Conservation (phyloP, 2,329 filamentous ascomycete genomes). For the Dryadomyces quercus-mongolicae region DNA sequence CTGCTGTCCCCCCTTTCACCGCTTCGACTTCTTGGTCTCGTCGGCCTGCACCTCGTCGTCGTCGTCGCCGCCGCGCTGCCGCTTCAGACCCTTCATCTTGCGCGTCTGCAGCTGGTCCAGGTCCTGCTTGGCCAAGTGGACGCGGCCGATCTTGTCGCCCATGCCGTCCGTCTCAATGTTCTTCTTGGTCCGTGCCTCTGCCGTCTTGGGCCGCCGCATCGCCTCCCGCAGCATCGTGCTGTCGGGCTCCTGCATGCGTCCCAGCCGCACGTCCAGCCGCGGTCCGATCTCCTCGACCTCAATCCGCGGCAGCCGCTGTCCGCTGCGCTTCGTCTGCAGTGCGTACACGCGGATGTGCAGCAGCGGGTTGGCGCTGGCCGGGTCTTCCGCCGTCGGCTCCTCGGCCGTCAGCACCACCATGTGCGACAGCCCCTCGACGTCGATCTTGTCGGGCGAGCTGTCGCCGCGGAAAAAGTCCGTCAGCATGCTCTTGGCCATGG, state of each 20-base stretch:
- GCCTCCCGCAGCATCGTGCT: slow-evolving; percentile 75
- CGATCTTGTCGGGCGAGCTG: slow-evolving; percentile 61
- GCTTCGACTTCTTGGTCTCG: slow-evolving; percentile 24
- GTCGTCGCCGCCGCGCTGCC: slow-evolving; percentile 46
- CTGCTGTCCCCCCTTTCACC: slow-evolving; percentile 9
- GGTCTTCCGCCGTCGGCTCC: slow-evolving; percentile 31
- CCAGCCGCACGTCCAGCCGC: slow-evolving; percentile 80
- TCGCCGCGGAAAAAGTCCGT: slow-evolving; percentile 86
- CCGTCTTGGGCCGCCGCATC: slow-evolving; percentile 69
- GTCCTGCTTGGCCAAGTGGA: slow-evolving; percentile 87
- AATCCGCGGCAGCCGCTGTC: slow-evolving; percentile 76
- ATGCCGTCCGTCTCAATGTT: slow-evolving; percentile 85
- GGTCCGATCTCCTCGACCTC: slow-evolving; percentile 37
- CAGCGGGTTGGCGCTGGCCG: slow-evolving; percentile 33
- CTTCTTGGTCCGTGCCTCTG: slow-evolving; percentile 79
- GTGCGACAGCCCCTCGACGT: slow-evolving; percentile 92
- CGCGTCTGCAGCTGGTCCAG: slow-evolving; percentile 78
- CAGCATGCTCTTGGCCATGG: slow-evolving; percentile 75
- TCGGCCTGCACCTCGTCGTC: slow-evolving; percentile 20
- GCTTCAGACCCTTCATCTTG: slow-evolving; percentile 99
- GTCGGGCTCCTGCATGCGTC: slow-evolving; percentile 69
- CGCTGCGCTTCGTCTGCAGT: slow-evolving; percentile 74
- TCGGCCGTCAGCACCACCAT: slow-evolving; percentile 71
- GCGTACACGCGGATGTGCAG: slow-evolving; percentile 71
- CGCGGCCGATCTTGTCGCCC: slow-evolving; percentile 90